Percentiles rank a stretch among this genome's conserved stretches.
Evolutionary conservation across 2,329 filamentous ascomycete species (phyloP).

Genomic region (Coniochaeta sp.): DNA sequence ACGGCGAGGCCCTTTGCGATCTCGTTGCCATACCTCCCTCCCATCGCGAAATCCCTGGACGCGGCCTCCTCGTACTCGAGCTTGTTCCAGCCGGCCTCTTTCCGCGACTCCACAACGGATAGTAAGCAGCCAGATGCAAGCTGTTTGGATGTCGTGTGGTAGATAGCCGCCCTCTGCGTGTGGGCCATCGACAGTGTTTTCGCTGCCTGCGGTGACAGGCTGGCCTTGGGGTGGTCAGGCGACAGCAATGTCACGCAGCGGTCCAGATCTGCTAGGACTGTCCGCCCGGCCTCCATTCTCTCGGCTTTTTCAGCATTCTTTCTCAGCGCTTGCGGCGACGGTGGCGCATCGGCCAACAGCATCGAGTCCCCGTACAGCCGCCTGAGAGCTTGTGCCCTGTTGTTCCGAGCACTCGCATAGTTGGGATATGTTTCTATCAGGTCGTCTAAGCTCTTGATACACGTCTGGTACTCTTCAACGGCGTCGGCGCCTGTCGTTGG

Average conservation of each 20-base stretch:
- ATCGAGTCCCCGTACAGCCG: constrained; percentile 56
- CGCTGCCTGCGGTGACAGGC: constrained; percentile 57
- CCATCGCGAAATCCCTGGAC: constrained; percentile 55
- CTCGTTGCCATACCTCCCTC: constrained; percentile 58
- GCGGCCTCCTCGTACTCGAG: constrained; percentile 56
- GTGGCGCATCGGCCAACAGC: constrained; percentile 34
- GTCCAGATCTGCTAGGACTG: constrained; percentile 46
- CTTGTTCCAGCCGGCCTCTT: constrained; percentile 42
- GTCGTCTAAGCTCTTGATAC: constrained; percentile 40
- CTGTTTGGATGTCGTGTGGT: constrained; percentile 51
- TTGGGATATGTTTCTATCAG: constrained; percentile 52
- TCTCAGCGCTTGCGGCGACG: constrained; percentile 33
- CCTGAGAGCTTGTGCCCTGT: constrained; percentile 62
- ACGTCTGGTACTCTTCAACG: constrained; percentile 36
- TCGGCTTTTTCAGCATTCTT: constrained; percentile 27
- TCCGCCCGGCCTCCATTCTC: constrained; percentile 29
- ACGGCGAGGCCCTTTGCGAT: constrained; percentile 59
- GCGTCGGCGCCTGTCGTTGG: constrained; percentile 26
- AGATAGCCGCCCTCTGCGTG: constrained; percentile 63
- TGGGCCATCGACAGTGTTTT: constrained; percentile 63
- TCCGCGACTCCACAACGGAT: constrained; percentile 29
- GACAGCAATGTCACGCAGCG: constrained; percentile 51
- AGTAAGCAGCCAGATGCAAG: constrained; percentile 23
- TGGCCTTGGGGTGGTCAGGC: constrained; percentile 36
- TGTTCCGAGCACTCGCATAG: constrained; percentile 70